phyloP scores from a whole-genome alignment of 192 early-diverging fungal species.

The Chytriomyces sp. region DNA sequence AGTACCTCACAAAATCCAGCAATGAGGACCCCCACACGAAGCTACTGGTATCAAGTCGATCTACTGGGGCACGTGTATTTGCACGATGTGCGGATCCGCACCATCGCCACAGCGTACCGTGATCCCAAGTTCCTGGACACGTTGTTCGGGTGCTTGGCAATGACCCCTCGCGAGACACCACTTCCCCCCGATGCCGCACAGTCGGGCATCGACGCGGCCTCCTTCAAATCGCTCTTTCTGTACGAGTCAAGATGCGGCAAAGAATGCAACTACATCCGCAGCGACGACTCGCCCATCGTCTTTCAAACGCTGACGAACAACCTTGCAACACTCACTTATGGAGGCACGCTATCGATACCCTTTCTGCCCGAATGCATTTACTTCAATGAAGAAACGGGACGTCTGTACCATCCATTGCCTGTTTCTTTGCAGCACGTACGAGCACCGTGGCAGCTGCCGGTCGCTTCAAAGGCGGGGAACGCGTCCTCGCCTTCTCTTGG shows the following conservation, averaged over 20 bases:
- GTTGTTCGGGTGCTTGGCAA: constrained; percentile 39
- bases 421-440: background rate
- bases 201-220: constrained; percentile 1
- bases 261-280: constrained; percentile 39
- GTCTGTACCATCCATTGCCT: constrained; percentile 38
- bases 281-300: constrained; percentile 40
- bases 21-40: background rate
- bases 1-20: too few relatives aligned
- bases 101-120: constrained; percentile 13
- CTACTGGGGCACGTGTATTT: background rate
- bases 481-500: background rate
- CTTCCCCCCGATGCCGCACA: background rate
- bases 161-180: background rate
- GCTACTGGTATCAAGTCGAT: constrained; percentile 13
- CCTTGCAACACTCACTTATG: constrained; percentile 20
- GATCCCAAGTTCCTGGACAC: constrained; percentile 45
- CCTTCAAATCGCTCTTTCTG: too few relatives aligned
- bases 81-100: background rate
- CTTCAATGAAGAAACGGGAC: constrained; percentile 15
- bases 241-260: constrained; percentile 42
- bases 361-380: constrained; percentile 31
- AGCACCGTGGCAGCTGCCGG: constrained; percentile 13
- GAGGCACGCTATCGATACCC: constrained; percentile 10
- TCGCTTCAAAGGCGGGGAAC: background rate
- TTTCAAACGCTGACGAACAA: constrained; percentile 32